Evolutionary conservation across 129 eudicot genomes (phyloP).

Genomic region (Oenanthe sinensis): DNA sequence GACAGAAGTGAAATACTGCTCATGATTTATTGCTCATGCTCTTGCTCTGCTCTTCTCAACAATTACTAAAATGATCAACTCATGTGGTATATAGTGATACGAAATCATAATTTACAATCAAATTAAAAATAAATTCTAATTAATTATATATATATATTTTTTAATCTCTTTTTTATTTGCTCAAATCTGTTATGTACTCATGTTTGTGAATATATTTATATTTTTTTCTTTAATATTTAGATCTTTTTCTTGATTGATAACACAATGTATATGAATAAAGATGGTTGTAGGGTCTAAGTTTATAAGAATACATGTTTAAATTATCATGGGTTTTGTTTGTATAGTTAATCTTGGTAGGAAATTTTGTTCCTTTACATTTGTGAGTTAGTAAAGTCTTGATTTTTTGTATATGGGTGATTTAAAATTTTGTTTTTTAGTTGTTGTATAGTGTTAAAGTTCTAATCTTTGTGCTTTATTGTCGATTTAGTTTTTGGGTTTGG

Average conservation of each 20-base stretch:
- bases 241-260: not conserved
- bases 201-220: not conserved
- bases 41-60: too few relatives aligned
- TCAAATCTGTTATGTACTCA: slow-evolving; percentile 10
- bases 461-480: not conserved
- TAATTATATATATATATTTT: not conserved
- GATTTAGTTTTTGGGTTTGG: not conserved
- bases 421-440: not conserved
- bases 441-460: not conserved
- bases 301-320: not conserved
- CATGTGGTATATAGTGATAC: too few relatives aligned
- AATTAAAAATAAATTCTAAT: too few relatives aligned
- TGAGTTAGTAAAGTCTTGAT: not conserved
- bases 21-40: too few relatives aligned
- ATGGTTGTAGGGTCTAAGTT: not conserved
- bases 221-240: not conserved
- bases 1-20: too few relatives aligned
- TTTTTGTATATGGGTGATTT: not conserved
- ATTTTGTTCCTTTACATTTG: not conserved
- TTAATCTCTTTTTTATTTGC: not conserved
- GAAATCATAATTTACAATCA: too few relatives aligned
- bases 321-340: not conserved
- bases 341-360: not conserved
- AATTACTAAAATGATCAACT: too few relatives aligned
- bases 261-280: not conserved